Conservation (phyloP, 345 rosid genomes). For the Salix udensis region DNA sequence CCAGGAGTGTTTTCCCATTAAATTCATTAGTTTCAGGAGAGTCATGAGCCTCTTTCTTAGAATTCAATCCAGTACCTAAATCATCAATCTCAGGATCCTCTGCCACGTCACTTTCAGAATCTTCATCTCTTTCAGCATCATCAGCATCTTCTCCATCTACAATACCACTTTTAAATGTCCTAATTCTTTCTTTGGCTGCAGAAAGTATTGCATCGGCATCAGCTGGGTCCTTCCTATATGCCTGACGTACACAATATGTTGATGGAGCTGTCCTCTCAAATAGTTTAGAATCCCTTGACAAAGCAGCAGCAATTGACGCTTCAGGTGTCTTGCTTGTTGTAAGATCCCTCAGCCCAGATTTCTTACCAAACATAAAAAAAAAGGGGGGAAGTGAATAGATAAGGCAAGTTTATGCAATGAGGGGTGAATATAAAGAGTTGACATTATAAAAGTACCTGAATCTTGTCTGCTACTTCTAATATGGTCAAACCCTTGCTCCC, state of each 20-base stretch:
- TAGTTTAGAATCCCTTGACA: constrained; percentile 87
- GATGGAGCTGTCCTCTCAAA: constrained; percentile 96
- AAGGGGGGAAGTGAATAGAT: neutral
- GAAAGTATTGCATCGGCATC: constrained; percentile 70
- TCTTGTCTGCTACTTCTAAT: constrained; percentile 85
- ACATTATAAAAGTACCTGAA: constrained; percentile 54
- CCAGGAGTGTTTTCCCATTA: constrained; percentile 20
- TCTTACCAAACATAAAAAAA: constrained; percentile 34
- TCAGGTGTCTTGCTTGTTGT: constrained; percentile 94
- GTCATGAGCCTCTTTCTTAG: constrained; percentile 33
- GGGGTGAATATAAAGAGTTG: neutral
- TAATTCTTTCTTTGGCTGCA: constrained; percentile 72
- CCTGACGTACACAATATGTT: constrained; percentile 76
- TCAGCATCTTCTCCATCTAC: constrained; percentile 75
- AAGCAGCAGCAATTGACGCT: constrained; percentile 91
- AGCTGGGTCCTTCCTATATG: constrained; percentile 72
- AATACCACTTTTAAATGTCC: constrained; percentile 54
- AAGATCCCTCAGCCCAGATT: constrained; percentile 88
- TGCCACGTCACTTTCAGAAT: constrained; percentile 72
- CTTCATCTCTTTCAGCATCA: constrained; percentile 81
- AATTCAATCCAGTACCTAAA: constrained; percentile 43
- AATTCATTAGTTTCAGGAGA: constrained; percentile 24
- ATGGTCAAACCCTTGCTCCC: constrained; percentile 72
- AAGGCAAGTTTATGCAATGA: neutral
- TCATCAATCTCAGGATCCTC: constrained; percentile 78